phyloP scores from a whole-genome alignment of 768 basidiomycete species.

The Kwoniella sp. region DNA sequence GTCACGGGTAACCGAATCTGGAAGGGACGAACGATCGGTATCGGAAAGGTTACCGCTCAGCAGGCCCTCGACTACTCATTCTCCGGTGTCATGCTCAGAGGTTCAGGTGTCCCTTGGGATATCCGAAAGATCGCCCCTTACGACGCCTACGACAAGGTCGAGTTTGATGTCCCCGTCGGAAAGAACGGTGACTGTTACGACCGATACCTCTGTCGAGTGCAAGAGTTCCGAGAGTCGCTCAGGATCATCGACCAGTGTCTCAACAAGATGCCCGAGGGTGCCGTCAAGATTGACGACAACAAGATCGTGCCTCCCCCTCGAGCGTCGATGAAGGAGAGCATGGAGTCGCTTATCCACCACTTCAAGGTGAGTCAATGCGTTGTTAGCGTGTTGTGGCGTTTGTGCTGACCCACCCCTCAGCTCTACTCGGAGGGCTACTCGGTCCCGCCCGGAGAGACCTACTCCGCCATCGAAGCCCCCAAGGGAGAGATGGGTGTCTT shows the following conservation, averaged over 20 bases:
- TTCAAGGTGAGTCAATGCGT: slow-evolving; percentile 65
- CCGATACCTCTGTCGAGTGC: slow-evolving; percentile 93
- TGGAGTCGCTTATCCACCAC: slow-evolving; percentile 97
- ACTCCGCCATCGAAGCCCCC: slow-evolving; percentile 94
- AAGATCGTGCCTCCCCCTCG: slow-evolving; percentile 95
- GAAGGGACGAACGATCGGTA: slow-evolving; percentile 87
- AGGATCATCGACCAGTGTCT: slow-evolving; percentile 84
- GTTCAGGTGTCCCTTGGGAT: slow-evolving; percentile 93
- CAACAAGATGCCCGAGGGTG: slow-evolving; percentile 94
- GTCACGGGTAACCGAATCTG: slow-evolving; percentile 97
- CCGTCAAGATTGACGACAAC: slow-evolving; percentile 91
- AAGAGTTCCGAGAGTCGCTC: slow-evolving; percentile 94
- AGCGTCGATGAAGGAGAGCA: slow-evolving; percentile 98
- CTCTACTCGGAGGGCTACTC: slow-evolving; percentile 95
- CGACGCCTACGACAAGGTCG: slow-evolving; percentile 95
- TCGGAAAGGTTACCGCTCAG: slow-evolving; percentile 86
- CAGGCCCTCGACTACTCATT: slow-evolving; percentile 88
- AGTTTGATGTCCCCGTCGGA: slow-evolving; percentile 95
- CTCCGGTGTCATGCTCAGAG: slow-evolving; percentile 94
- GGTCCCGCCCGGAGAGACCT: slow-evolving; percentile 85
- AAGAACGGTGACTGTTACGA: slow-evolving; percentile 97
- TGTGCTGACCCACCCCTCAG: slow-evolving; percentile 50
- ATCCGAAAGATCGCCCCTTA: slow-evolving; percentile 82
- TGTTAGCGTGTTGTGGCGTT: neutral
- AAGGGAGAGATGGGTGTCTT: slow-evolving; percentile 99